Conservation (phyloP, 495 filamentous ascomycete genomes). For the Tuber microsphaerosporum region DNA sequence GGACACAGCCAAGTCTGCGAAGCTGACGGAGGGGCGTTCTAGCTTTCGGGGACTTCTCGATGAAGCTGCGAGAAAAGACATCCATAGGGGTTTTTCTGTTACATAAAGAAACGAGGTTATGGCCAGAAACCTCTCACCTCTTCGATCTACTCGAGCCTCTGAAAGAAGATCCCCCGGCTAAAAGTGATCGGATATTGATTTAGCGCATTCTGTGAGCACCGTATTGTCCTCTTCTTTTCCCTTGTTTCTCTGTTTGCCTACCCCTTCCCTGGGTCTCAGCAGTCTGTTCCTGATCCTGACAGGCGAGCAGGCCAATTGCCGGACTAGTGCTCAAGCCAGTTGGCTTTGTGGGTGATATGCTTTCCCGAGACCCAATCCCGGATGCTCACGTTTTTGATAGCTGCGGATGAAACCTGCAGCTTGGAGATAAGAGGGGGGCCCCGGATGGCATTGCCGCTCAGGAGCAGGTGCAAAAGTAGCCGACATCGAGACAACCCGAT, state of each 20-base stretch:
- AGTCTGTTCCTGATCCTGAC: background rate
- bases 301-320: background rate
- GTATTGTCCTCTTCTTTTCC: background rate
- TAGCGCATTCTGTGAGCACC: background rate
- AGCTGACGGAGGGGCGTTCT: background rate
- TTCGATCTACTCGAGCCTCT: background rate
- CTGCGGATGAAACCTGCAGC: background rate
- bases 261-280: background rate
- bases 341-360: background rate
- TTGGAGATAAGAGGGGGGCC: background rate
- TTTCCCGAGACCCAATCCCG: background rate
- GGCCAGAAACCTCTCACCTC: background rate
- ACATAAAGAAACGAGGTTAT: background rate
- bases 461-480: background rate
- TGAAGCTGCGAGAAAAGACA: slow-evolving; percentile 2
- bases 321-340: background rate
- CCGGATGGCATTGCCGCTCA: slow-evolving; percentile 5
- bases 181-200: background rate
- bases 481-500: background rate
- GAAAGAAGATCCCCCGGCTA: background rate
- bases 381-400: background rate
- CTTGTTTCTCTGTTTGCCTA: background rate
- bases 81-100: background rate
- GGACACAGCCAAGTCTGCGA: background rate
- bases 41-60: background rate